A percentile compares a stretch with the other conserved stretches of the same genome.
These are phyloP conservation scores for Colletotrichum cereale DNA, from an alignment of 2,329 filamentous ascomycete genomes.

Conservation along the genomic window DNA sequence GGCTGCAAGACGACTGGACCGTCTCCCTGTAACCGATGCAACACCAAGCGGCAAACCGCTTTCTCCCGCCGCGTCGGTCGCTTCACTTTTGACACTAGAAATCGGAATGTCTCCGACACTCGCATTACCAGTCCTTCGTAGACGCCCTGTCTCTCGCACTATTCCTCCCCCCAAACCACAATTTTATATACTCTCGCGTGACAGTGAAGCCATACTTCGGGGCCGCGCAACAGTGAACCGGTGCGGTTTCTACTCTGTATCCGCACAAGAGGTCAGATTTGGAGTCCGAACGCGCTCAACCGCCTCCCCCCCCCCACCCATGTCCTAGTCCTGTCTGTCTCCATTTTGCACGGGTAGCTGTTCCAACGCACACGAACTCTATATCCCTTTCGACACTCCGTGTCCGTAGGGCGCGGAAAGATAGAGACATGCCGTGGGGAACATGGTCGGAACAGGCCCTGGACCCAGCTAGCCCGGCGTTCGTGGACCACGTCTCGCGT, in stretches of 20 bases:
- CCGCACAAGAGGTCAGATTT: background rate
- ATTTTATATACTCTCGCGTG: background rate
- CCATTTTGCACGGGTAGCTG: background rate
- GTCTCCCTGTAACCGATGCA: background rate
- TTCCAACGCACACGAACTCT: background rate
- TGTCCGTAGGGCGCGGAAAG: background rate
- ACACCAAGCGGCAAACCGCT: background rate
- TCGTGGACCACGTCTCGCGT: no score
- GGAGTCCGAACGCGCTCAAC: background rate
- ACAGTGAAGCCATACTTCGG: background rate
- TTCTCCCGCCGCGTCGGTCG: background rate
- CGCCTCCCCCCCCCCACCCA: background rate
- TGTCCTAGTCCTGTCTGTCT: background rate
- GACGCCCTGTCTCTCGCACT: background rate
- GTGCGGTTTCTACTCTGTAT: background rate
- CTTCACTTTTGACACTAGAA: constrained; percentile 2
- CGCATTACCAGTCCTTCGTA: background rate
- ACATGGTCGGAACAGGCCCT: background rate
- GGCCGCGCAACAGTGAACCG: background rate
- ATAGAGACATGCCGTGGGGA: background rate
- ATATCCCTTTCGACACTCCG: background rate
- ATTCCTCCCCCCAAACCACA: background rate
- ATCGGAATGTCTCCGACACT: background rate
- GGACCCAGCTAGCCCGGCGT: background rate
- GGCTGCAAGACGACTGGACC: background rate